Evolutionary conservation across 108 stramenopile genomes (phyloP).

Genomic region (Conticribra guillardii): DNA sequence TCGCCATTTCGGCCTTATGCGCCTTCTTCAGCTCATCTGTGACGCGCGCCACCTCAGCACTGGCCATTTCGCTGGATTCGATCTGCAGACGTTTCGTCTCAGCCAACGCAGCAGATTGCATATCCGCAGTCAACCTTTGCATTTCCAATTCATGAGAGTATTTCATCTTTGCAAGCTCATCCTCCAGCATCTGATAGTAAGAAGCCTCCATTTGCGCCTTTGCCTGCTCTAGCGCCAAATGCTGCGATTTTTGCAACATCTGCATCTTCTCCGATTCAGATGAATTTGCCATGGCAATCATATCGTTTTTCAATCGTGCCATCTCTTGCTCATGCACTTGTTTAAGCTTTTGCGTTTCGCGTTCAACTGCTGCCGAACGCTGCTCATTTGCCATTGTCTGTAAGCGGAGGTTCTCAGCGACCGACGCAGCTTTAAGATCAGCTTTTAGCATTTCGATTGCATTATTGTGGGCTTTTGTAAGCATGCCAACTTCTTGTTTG

Average conservation of each 20-base stretch:
- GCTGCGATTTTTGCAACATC: conserved; percentile 8
- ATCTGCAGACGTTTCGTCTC: background rate
- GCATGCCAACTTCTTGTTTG: conserved; percentile 1
- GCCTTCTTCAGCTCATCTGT: background rate
- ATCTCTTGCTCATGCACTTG: conserved; percentile 40
- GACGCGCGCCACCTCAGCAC: background rate
- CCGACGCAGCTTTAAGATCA: conserved; percentile 19
- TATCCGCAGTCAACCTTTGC: conserved; percentile 10
- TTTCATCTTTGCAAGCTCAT: conserved; percentile 16
- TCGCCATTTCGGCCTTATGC: background rate
- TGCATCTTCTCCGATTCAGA: conserved; percentile 23
- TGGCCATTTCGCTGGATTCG: background rate
- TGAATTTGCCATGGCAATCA: conserved; percentile 18
- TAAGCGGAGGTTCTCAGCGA: conserved; percentile 26
- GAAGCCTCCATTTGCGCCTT: conserved; percentile 19
- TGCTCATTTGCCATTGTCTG: conserved; percentile 33
- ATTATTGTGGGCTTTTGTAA: conserved; percentile 20
- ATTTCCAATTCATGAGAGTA: conserved; percentile 2
- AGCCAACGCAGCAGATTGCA: background rate
- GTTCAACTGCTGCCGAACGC: conserved; percentile 21
- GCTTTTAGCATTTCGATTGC: conserved; percentile 25
- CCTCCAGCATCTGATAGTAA: conserved; percentile 6
- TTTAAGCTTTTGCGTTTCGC: conserved; percentile 25
- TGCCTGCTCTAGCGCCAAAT: conserved; percentile 4
- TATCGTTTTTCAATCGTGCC: conserved; percentile 26